Conservation (phyloP, 164 flowering plant genomes). For the Liquidambar formosana region DNA sequence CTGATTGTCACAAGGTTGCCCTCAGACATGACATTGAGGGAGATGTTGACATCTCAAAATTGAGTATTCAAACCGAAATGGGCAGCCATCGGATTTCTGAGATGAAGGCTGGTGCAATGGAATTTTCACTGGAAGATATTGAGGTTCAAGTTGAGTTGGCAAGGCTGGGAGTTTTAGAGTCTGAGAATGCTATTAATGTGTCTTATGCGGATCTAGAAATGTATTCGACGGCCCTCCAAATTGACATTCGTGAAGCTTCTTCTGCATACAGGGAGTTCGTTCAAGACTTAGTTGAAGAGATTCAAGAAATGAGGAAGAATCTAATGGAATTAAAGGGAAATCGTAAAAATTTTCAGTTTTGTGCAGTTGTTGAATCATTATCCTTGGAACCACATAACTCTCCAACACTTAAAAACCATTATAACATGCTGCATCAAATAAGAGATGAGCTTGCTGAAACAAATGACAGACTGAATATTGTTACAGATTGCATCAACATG, state of each 20-base stretch:
- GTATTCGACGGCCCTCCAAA: conserved; percentile 22
- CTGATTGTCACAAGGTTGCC: conserved; percentile 16
- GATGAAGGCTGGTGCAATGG: conserved; percentile 17
- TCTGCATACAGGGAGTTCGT: conserved; percentile 18
- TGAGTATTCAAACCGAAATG: not conserved
- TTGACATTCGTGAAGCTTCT: conserved; percentile 16
- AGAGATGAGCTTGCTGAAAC: conserved; percentile 35
- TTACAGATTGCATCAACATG: conserved; percentile 23
- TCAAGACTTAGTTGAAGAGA: conserved; percentile 24
- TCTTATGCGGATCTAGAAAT: conserved; percentile 31
- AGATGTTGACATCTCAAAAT: conserved; percentile 12
- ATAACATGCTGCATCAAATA: conserved; percentile 21
- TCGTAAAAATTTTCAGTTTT: not conserved
- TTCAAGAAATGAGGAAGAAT: conserved; percentile 25
- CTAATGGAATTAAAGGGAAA: conserved; percentile 18
- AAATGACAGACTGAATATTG: conserved; percentile 29
- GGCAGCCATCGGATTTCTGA: conserved; percentile 3
- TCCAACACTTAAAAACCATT: conserved; percentile 20
- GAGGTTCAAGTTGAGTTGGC: conserved; percentile 29
- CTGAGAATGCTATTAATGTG: conserved; percentile 25
- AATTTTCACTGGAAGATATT: conserved; percentile 16
- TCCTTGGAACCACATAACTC: conserved; percentile 5
- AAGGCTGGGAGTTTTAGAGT: conserved; percentile 27
- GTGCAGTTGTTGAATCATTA: conserved; percentile 3
- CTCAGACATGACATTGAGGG: conserved; percentile 8